Percentiles rank a stretch among this genome's conserved stretches.
Conservation (phyloP, 2,329 filamentous ascomycete species). For the Plenodomus tracheiphilus region DNA sequence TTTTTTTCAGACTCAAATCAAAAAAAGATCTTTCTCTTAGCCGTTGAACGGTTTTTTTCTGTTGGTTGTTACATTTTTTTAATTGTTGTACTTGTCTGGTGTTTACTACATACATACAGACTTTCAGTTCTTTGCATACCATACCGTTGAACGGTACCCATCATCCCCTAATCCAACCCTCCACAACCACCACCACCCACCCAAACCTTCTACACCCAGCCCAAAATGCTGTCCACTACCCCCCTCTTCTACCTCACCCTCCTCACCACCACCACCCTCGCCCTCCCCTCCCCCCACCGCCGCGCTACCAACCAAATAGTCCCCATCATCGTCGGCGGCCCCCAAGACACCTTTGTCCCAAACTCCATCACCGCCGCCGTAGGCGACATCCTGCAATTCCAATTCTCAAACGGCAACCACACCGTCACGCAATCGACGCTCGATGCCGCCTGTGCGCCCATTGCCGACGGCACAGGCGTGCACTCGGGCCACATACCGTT, state of each 20-base stretch:
- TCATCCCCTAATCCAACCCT: slow-evolving; percentile 2
- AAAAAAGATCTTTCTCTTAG: too few species aligned
- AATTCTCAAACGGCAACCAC: slow-evolving; percentile 39
- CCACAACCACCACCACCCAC: slow-evolving; percentile 1
- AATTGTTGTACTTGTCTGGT: too few species aligned
- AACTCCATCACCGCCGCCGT: slow-evolving; percentile 32
- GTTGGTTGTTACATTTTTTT: too few species aligned
- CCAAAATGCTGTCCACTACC: background rate
- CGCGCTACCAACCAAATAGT: slow-evolving; percentile 29
- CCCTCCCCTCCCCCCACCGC: slow-evolving; percentile 10
- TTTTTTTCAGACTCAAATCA: too few species aligned
- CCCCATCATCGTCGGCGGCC: slow-evolving; percentile 36
- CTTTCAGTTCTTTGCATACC: background rate
- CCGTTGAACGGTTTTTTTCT: too few species aligned
- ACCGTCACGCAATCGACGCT: slow-evolving; percentile 34
- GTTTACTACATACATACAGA: too few species aligned
- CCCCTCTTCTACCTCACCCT: slow-evolving; percentile 6
- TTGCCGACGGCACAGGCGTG: slow-evolving; percentile 31
- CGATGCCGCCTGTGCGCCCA: slow-evolving; percentile 30
- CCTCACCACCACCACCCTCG: background rate
- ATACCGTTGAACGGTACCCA: slow-evolving; percentile 30
- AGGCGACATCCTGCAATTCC: slow-evolving; percentile 36
- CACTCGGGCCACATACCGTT: slow-evolving; percentile 38
- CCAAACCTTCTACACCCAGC: too few species aligned
- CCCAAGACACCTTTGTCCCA: slow-evolving; percentile 34